Conservation (phyloP, 73 alveolate species). For the Tetrahymena thermophila region DNA sequence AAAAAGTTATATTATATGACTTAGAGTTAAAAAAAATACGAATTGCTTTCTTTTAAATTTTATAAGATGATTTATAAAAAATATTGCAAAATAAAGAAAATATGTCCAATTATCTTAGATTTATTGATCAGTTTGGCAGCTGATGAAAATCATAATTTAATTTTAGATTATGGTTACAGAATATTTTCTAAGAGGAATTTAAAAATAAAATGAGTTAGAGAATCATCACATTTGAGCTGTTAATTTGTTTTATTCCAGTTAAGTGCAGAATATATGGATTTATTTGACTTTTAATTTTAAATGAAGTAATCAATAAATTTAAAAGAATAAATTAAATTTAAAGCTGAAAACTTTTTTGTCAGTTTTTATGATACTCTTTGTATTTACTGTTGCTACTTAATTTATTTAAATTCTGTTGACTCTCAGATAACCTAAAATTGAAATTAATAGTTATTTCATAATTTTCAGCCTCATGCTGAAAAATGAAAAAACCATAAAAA, state of each 20-base stretch:
- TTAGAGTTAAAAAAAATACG: too few relatives aligned
- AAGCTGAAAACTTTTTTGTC: neutral
- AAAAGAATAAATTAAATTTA: too few relatives aligned
- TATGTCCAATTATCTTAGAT: neutral
- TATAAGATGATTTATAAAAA: too few relatives aligned
- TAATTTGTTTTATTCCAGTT: neutral
- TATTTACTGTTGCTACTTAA: too few relatives aligned
- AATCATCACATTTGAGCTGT: neutral
- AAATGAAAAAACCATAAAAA: neutral
- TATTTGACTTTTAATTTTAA: neutral
- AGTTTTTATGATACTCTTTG: neutral
- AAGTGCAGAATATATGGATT: too few relatives aligned
- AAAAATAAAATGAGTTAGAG: neutral
- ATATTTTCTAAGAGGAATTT: neutral
- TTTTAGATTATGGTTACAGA: too few relatives aligned
- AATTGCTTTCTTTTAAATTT: too few relatives aligned
- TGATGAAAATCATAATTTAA: too few relatives aligned
- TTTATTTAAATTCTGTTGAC: neutral
- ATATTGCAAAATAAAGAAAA: too few relatives aligned
- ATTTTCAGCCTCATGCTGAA: neutral
- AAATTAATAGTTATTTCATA: neutral
- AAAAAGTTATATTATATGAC: too few relatives aligned
- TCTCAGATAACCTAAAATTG: neutral
- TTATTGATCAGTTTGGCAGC: neutral
- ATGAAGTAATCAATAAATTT: neutral